A percentile compares a stretch with the other conserved stretches of the same genome.
Conservation (phyloP, 257 asterid species). For the Leptodermis oblonga region DNA sequence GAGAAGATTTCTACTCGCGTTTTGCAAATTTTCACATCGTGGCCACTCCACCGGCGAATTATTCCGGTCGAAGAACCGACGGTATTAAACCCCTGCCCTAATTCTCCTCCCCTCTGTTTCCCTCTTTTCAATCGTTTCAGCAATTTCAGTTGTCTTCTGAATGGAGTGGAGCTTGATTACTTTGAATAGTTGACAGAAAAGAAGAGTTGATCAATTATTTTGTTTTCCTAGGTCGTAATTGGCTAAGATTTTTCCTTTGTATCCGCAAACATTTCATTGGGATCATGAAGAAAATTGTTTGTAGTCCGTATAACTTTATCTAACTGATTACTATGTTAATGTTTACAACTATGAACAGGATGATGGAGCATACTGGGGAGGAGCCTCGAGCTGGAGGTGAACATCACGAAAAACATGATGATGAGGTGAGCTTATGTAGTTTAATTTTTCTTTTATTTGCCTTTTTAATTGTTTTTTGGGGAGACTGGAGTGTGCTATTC, state of each 20-base stretch:
- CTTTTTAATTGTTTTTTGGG: background rate
- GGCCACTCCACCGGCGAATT: background rate
- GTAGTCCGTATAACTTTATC: background rate
- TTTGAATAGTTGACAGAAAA: background rate
- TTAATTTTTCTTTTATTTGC: background rate
- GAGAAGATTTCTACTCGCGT: background rate
- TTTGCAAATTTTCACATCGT: background rate
- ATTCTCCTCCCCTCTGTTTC: background rate
- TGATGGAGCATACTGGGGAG: slow-evolving; percentile 79
- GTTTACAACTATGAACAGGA: slow-evolving; percentile 6
- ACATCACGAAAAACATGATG: slow-evolving; percentile 63
- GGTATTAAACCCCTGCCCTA: background rate
- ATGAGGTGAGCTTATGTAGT: slow-evolving; percentile 36
- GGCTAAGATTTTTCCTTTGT: background rate
- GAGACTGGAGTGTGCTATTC: too few species aligned
- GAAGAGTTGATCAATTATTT: background rate
- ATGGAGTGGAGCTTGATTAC: background rate
- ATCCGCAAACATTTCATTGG: background rate
- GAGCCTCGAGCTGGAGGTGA: slow-evolving; percentile 43
- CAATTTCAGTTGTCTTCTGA: background rate
- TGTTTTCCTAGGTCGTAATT: background rate
- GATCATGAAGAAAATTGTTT: background rate
- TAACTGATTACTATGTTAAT: slow-evolving; percentile 14
- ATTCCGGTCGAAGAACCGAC: slow-evolving; percentile 1
- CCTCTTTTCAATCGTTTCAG: background rate